phyloP scores from a whole-genome alignment of 495 filamentous ascomycete genomes.

The Cudoniella acicularis region DNA sequence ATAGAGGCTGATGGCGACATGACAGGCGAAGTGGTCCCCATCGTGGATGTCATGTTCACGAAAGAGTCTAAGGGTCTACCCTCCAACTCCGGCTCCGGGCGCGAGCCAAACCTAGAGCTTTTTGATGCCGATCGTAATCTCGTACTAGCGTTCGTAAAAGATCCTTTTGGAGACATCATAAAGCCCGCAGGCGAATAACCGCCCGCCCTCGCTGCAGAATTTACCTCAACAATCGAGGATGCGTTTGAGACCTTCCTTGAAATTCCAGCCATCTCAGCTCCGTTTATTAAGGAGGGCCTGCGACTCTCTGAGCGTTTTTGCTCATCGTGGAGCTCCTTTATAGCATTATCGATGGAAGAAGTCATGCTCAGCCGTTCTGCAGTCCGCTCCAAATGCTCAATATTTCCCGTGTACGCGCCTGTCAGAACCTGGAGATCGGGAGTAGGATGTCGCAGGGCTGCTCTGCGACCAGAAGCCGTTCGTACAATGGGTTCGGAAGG shows the following conservation, averaged over 20 bases:
- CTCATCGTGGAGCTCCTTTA: slow-evolving; percentile 73
- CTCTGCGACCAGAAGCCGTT: slow-evolving; percentile 56
- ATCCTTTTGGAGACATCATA: slow-evolving; percentile 61
- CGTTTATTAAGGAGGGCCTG: slow-evolving; percentile 43
- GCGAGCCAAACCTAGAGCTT: slow-evolving; percentile 44
- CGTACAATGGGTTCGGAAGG: slow-evolving; percentile 46
- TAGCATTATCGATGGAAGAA: slow-evolving; percentile 77
- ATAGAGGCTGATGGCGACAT: slow-evolving; percentile 20
- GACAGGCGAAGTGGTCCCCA: slow-evolving; percentile 22
- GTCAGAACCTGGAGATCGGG: slow-evolving; percentile 72
- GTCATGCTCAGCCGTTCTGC: slow-evolving; percentile 78
- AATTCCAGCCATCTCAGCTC: slow-evolving; percentile 28
- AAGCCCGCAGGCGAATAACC: slow-evolving; percentile 70
- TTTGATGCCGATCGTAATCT: slow-evolving; percentile 59
- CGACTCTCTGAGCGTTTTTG: slow-evolving; percentile 67
- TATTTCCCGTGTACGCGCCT: slow-evolving; percentile 67
- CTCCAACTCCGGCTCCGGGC: slow-evolving; percentile 48
- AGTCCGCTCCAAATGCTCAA: slow-evolving; percentile 76
- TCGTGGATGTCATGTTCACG: slow-evolving; percentile 19
- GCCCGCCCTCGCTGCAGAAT: slow-evolving; percentile 60
- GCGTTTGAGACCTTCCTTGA: slow-evolving; percentile 50
- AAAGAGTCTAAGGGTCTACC: slow-evolving; percentile 39
- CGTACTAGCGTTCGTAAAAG: slow-evolving; percentile 49
- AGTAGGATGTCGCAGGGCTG: slow-evolving; percentile 67
- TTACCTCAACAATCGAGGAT: slow-evolving; percentile 66